Base-by-base conservation (phyloP, 345 rosid species). In the Firmiana major region DNA sequence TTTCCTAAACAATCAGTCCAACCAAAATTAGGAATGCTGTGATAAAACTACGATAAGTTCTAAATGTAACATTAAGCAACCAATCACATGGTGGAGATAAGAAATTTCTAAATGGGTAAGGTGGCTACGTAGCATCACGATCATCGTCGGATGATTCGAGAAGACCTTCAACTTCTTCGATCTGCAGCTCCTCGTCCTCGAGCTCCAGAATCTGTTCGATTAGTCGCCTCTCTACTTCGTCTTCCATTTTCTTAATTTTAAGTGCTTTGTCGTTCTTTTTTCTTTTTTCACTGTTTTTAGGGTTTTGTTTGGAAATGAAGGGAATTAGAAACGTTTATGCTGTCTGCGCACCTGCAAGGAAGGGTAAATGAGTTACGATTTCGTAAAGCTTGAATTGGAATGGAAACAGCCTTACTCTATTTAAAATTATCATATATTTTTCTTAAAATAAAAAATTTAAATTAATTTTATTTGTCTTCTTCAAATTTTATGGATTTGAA, bases 181-280 rank as follows among this genome's bases (percentile, higher is more conserved):
- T 89, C 80, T 93, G 96, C 75, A 93, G 79, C 40, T 92, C 98
- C 84, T 93, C 96, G 79, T 86, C 84, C 40, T 95, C 97, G 73
- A 95, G 98, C 88, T 88, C 87, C 3, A 94, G 88, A 83, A 92
- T 93, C 77, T 95, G 97, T 86, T 90, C 89, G 75, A 94, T 94
- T 83, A 89, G 98, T 17, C 78, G 92, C 88, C 93, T 87, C 88
- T 95, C 99, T 48, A 84, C 80, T 9, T 84, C 89, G 36, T 84
- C 87, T 24, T 84, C 90, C 92, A 87, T 88, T 45, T 81, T 57
- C 66, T 17, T 62, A n/a, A n/a, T 36, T 63, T 26, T 8, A 28
- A n/a, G 34, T 38, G 51, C 22, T 26, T 6, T 28, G 4, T 2
- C 3, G 34, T 31, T 2, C 3, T 31, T 31, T 31, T 31, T 31